phyloP scores from a whole-genome alignment of 139 green algal genomes.

The Chlamydomonas sphaeroides region DNA sequence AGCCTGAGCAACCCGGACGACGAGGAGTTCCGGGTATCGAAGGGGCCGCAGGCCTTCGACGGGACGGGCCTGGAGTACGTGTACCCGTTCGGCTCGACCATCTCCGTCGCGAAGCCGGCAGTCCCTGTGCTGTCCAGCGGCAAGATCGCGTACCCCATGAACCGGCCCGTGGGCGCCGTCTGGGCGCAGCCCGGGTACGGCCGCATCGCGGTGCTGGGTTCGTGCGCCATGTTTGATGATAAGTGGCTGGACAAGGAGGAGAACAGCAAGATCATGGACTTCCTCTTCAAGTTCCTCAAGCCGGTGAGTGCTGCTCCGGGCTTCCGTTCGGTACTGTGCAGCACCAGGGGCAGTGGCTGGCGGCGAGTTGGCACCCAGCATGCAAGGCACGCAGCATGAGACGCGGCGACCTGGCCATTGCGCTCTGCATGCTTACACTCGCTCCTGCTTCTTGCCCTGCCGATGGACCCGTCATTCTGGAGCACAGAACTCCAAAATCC shows the following conservation, averaged over 20 bases:
- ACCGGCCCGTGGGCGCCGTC: conserved; percentile 73
- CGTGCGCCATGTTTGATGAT: conserved; percentile 80
- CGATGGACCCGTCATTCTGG: too few species aligned
- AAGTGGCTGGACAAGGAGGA: conserved; percentile 90
- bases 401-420: too few species aligned
- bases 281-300: conserved; percentile 82
- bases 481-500: conserved; percentile 61
- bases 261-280: conserved; percentile 86
- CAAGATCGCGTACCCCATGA: conserved; percentile 82
- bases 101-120: conserved; percentile 75
- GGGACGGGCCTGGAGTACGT: conserved; percentile 74
- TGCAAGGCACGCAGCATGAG: too few species aligned
- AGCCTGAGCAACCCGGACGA: conserved; percentile 31
- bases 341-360: too few species aligned
- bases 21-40: conserved; percentile 50
- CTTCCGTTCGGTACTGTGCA: too few species aligned
- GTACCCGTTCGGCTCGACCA: conserved; percentile 81
- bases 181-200: conserved; percentile 70
- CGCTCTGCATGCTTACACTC: too few species aligned
- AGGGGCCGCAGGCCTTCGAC: conserved; percentile 55
- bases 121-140: conserved; percentile 81
- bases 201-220: conserved; percentile 77
- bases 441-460: too few species aligned
- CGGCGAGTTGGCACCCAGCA: too few species aligned
- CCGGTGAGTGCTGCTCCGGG: conserved; percentile 64